Evolutionary conservation across 805 yeast genomes (phyloP).

Genomic region (Sugiyamaella chiloensis): DNA sequence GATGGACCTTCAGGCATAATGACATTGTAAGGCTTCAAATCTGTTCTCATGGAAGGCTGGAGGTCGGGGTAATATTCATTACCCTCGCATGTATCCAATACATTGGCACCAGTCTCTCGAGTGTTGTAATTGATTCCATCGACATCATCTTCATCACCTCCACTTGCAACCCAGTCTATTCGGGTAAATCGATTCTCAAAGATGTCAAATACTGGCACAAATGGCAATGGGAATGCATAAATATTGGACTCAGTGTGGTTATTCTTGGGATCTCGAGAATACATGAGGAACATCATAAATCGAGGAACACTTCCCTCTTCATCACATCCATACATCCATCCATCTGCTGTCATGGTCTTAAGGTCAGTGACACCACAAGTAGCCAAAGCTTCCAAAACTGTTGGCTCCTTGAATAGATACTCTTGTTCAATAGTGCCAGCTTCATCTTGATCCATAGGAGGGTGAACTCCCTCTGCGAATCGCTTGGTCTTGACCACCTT

Average conservation of each 20-base stretch:
- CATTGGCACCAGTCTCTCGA: constrained; percentile 58
- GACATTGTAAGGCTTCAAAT: constrained; percentile 69
- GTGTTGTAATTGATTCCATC: constrained; percentile 39
- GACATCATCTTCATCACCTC: constrained; percentile 60
- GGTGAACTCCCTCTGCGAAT: constrained; percentile 60
- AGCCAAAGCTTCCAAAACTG: constrained; percentile 59
- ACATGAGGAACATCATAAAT: constrained; percentile 67
- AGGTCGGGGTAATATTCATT: constrained; percentile 40
- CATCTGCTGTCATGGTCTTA: constrained; percentile 55
- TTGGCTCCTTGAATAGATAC: constrained; percentile 48
- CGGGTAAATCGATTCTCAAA: constrained; percentile 58
- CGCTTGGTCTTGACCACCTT: constrained; percentile 56
- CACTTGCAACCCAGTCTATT: constrained; percentile 74
- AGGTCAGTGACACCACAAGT: constrained; percentile 45
- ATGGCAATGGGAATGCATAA: constrained; percentile 65
- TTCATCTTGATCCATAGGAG: constrained; percentile 72
- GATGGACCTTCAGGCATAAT: constrained; percentile 86
- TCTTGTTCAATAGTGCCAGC: constrained; percentile 50
- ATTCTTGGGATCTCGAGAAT: constrained; percentile 62
- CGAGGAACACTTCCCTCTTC: constrained; percentile 42
- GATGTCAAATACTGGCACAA: constrained; percentile 73
- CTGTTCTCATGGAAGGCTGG: constrained; percentile 39
- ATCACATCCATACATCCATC: constrained; percentile 87
- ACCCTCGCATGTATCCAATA: constrained; percentile 36
- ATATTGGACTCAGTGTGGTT: constrained; percentile 35